Base-by-base conservation (phyloP, 257 asterid species). In the Lycium ferocissimum region DNA sequence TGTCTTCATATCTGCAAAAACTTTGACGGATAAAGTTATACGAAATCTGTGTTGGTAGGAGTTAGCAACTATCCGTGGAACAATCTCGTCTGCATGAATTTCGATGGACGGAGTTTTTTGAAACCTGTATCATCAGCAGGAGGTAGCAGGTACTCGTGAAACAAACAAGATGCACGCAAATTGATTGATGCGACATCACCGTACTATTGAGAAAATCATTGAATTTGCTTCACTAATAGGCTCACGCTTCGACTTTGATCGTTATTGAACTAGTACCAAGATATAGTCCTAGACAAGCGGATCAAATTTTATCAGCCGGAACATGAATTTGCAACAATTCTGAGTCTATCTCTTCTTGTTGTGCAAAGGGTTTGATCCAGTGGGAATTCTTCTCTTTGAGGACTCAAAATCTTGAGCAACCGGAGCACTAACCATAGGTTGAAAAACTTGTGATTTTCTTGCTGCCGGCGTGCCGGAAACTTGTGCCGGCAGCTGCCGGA, bases 281-380 rank as follows among this genome's bases (percentile, higher is more conserved):
- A 26, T 26, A 0, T 26, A 26, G 33, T 26, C 33, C 33, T 26
- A 26, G 33, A 26, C 33, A 26, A 26, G 33, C 33, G 33, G 33
- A 26, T 26, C 33, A 26, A 26, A 26, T 26, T 26, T 26, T 26
- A 26, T 26, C 33, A 26, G 33, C 33, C 33, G 1, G 8, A 66
- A 66, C 26, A 66, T n/a, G 11, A 66, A 66, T 40, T 40, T 40
- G 3, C 45, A 40, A 40, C 5, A 40, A 20, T 40, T 65, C 72
- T 10, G 45, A 67, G 56, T 7, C 22, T 80, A 81, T 81, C 84
- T 43, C 40, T 58, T 81, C 62, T 81, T 81, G 62, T 81, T 81
- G 13, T 81, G 84, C 33, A 81, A 66, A 13, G 84, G 84, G 22
- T 81, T 81, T 62, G 84, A 81, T 22, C 84, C 84, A 35, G 84